Conservation (phyloP, 2,329 filamentous ascomycete genomes). For the Xylariaceae sp. region DNA sequence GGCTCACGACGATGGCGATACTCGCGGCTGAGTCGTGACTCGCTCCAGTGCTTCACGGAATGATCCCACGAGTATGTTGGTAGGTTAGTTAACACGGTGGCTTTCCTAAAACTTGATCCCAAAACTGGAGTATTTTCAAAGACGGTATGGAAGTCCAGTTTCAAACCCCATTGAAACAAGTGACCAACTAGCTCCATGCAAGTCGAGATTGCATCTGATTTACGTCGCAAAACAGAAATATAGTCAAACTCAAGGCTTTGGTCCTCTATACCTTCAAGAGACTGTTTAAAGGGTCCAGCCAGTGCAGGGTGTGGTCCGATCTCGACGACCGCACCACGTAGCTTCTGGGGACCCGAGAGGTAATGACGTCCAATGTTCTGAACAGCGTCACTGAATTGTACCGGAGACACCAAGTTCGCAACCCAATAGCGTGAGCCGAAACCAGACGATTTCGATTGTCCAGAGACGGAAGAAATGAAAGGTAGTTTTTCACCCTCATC, state of each 20-base stretch:
- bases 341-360: not conserved
- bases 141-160: not conserved
- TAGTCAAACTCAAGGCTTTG: conserved; percentile 1
- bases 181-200: not conserved
- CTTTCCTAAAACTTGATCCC: not conserved
- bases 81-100: conserved; percentile 4
- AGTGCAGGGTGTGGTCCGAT: conserved; percentile 8
- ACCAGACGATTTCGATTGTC: not conserved
- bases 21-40: conserved; percentile 8
- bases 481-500: not conserved
- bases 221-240: conserved; percentile 3
- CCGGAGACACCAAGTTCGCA: conserved; percentile 1
- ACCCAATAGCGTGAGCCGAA: conserved; percentile 7
- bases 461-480: conserved; percentile 7
- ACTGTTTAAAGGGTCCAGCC: not conserved
- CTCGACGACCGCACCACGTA: conserved; percentile 1
- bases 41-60: conserved; percentile 16
- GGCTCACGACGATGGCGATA: conserved; percentile 7
- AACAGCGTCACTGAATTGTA: conserved; percentile 5
- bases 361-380: not conserved
- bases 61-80: conserved; percentile 16
- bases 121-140: not conserved
- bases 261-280: not conserved
- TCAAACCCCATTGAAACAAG: conserved; percentile 6
- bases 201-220: conserved; percentile 2